phyloP scores from a whole-genome alignment of 208 protist genomes.

The Acanthamoeba culbertsoni region DNA sequence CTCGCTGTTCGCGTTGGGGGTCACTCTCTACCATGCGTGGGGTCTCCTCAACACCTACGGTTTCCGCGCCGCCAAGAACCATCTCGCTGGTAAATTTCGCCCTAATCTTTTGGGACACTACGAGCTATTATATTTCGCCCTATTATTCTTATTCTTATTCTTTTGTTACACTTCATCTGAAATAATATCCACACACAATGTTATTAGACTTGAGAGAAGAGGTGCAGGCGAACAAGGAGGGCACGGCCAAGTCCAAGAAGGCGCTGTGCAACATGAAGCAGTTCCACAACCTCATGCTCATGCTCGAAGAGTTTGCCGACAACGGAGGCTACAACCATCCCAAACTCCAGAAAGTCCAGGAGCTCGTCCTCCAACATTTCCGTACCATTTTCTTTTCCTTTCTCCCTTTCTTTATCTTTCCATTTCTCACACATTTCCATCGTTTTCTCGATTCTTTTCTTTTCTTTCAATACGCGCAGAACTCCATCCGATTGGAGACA shows the following conservation, averaged over 20 bases:
- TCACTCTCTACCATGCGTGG: conserved; percentile 66
- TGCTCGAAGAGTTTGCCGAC: conserved; percentile 34
- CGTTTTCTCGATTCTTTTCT: background rate
- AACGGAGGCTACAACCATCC: conserved; percentile 65
- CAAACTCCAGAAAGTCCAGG: conserved; percentile 72
- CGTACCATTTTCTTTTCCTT: conserved; percentile 22
- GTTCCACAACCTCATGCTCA: conserved; percentile 28
- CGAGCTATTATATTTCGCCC: too few species aligned
- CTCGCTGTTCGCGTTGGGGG: conserved; percentile 66
- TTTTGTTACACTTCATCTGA: background rate
- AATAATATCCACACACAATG: background rate
- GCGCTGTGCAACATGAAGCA: conserved; percentile 10
- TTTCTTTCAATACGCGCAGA: background rate
- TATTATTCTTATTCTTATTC: background rate
- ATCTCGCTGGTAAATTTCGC: background rate
- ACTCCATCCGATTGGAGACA: background rate
- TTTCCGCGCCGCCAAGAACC: background rate
- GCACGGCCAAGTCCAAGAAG: conserved; percentile 43
- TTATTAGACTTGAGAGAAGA: background rate
- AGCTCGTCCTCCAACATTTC: conserved; percentile 78
- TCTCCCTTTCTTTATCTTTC: background rate
- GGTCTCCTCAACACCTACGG: conserved; percentile 68
- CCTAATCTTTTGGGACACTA: too few species aligned
- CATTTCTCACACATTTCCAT: background rate
- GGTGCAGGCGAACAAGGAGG: background rate